Evolutionary conservation across 768 basidiomycete genomes (phyloP), one percentile per base, ranked within the genome.

Genomic region (Boletales sp.): DNA sequence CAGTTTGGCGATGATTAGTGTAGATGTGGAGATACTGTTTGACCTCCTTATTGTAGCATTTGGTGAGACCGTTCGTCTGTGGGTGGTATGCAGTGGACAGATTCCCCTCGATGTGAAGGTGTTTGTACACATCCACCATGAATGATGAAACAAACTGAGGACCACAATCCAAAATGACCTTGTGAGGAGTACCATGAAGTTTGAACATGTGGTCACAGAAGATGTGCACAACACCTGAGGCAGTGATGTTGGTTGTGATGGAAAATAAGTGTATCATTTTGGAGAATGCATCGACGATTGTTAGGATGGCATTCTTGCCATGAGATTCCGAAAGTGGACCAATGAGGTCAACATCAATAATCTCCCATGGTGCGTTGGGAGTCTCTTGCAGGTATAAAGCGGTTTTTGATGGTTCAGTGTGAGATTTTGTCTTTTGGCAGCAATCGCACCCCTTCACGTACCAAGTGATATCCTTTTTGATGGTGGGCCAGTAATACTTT

Each of bases 11-110:
- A 47, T 66, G 58, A 43, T 68, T 64, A 3, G 37, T 34, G 51
- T 65, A 73, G 0, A 65, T 46, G 1, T 67, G 61, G 0, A 77
- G 62, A 50, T 72, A 73, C 19, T 64, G 61, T 45, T 77, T 71
- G 0, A 77, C 38, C 5, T 65, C 57, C 48, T 60, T 54, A 50
- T 78, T 75, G 11, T 68, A 53, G 2, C 65, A 47, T 48, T 78
- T 72, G 0, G 72, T 74, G 42, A 72, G 70, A 0, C 75, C 70
- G 50, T 75, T 27, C 3, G 32, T 46, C 17, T 40, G 39, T 4
- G 39, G 39, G 7, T 40, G 39, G 19, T 40, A 40, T 2, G 39
- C 39, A 2, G 17, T 39, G 21, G 18, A 18, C 3, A 15, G 39
- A 14, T 40, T 40, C 12, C 19, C 39, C 6, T 19, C 39, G 1